phyloP scores from a whole-genome alignment of 106 monocot species.

The Allium cepa region DNA sequence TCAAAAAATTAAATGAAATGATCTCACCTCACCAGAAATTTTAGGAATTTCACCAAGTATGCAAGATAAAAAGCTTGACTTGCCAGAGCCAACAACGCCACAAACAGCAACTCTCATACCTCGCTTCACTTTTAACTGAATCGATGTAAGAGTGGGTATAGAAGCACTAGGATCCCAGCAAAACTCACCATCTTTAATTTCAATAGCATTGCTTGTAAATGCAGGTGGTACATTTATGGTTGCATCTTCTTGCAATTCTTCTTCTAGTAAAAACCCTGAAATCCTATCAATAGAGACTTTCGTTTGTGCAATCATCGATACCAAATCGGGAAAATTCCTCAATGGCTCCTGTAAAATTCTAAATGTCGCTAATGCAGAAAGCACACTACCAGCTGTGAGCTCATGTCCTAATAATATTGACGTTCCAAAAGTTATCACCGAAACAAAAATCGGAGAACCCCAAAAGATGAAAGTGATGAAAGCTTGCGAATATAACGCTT shows the following conservation, averaged over 20 bases:
- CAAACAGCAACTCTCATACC: conserved; percentile 86
- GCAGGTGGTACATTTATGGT: conserved; percentile 43
- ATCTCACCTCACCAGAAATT: conserved; percentile 85
- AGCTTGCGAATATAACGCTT: conserved; percentile 75
- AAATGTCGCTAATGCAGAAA: conserved; percentile 92
- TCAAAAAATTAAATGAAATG: not conserved
- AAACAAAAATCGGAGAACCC: conserved; percentile 93
- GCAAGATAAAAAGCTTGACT: conserved; percentile 87
- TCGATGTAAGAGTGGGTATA: conserved; percentile 48
- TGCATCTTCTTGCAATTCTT: conserved; percentile 73
- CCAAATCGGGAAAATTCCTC: conserved; percentile 87
- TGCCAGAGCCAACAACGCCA: conserved; percentile 89
- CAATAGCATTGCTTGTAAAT: conserved; percentile 47
- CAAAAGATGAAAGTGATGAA: conserved; percentile 90
- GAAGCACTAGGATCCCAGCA: conserved; percentile 73
- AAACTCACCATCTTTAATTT: conserved; percentile 81
- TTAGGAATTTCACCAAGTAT: conserved; percentile 97
- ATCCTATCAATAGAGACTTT: conserved; percentile 88
- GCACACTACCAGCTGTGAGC: conserved; percentile 84
- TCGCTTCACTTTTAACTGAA: conserved; percentile 55
- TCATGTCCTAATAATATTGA: conserved; percentile 63
- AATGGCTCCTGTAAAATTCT: conserved; percentile 92
- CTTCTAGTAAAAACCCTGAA: conserved; percentile 62
- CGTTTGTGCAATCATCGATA: conserved; percentile 90
- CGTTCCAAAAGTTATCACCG: conserved; percentile 82